Evolutionary conservation across 306 rosid genomes (phyloP).

Genomic region (Citrullus mucosospermus): DNA sequence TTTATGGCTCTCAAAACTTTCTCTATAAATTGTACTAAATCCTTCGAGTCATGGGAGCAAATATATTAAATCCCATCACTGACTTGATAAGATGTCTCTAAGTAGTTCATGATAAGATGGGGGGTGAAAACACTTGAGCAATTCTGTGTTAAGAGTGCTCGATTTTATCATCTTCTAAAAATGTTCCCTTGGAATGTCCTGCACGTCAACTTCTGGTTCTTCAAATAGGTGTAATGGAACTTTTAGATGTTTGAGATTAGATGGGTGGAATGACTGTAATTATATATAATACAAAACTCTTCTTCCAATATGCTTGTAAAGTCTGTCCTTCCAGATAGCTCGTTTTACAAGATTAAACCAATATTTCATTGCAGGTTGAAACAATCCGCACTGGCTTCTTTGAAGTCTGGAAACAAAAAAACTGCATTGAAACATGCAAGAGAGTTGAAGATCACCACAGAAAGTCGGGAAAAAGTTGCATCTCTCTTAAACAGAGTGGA

Average conservation of each 20-base stretch:
- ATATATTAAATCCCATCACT: background rate
- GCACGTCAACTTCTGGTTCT: background rate
- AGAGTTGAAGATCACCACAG: constrained; percentile 49
- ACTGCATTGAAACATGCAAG: constrained; percentile 68
- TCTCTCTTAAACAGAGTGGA: constrained; percentile 73
- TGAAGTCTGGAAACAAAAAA: constrained; percentile 64
- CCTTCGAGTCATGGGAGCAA: background rate
- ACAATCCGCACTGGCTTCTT: constrained; percentile 57
- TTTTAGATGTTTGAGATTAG: background rate
- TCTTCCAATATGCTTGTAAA: background rate
- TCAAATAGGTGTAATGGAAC: background rate
- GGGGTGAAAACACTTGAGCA: background rate
- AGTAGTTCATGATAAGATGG: background rate
- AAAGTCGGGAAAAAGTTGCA: constrained; percentile 63
- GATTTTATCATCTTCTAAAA: background rate
- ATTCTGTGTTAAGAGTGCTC: background rate
- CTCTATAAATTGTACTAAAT: background rate
- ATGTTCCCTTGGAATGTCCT: background rate
- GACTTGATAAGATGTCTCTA: background rate
- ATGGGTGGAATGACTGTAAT: background rate
- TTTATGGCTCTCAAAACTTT: constrained; percentile 1
- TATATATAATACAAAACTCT: background rate
- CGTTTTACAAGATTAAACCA: background rate
- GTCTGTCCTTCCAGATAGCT: background rate
- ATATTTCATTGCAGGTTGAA: constrained; percentile 36